Evolutionary conservation across 371 early-diverging fungal genomes (phyloP).

Genomic region (Rhizopus microsporus): DNA sequence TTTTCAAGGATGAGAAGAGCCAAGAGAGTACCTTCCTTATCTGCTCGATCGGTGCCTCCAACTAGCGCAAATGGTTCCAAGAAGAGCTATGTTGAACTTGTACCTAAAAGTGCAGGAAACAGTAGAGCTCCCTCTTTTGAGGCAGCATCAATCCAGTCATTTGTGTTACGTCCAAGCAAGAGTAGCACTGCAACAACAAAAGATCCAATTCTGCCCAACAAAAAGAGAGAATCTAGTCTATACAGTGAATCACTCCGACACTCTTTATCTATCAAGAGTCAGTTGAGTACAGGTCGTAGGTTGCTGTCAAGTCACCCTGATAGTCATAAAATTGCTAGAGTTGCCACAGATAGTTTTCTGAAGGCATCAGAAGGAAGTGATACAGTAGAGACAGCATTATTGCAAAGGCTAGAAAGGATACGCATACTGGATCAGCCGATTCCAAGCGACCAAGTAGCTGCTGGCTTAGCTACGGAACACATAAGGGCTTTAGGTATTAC

Average conservation of each 20-base stretch:
- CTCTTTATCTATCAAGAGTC: constrained; percentile 31
- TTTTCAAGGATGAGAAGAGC: constrained; percentile 38
- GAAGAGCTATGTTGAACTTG: constrained; percentile 39
- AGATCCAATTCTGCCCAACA: constrained; percentile 38
- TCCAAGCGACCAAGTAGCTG: constrained; percentile 42
- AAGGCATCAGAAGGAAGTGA: constrained; percentile 22
- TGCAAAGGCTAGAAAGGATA: constrained; percentile 38
- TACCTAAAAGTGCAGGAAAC: constrained; percentile 28
- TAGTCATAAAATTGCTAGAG: constrained; percentile 6
- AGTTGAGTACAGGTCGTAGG: constrained; percentile 16
- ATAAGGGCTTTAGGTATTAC: constrained; percentile 38
- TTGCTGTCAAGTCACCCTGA: background rate
- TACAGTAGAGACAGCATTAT: constrained; percentile 32
- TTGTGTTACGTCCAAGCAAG: constrained; percentile 17
- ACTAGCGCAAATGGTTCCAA: constrained; percentile 12
- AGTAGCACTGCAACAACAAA: constrained; percentile 1
- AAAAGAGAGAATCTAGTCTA: constrained; percentile 38
- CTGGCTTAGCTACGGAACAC: constrained; percentile 39
- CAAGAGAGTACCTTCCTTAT: constrained; percentile 23
- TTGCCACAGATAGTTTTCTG: constrained; percentile 13
- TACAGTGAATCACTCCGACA: constrained; percentile 43
- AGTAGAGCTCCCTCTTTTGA: constrained; percentile 23
- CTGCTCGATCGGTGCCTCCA: constrained; percentile 22
- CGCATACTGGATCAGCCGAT: constrained; percentile 22
- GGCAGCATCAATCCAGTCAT: constrained; percentile 20